Conservation (phyloP, 2,329 filamentous ascomycete genomes). For the Fusarium camptoceras region DNA sequence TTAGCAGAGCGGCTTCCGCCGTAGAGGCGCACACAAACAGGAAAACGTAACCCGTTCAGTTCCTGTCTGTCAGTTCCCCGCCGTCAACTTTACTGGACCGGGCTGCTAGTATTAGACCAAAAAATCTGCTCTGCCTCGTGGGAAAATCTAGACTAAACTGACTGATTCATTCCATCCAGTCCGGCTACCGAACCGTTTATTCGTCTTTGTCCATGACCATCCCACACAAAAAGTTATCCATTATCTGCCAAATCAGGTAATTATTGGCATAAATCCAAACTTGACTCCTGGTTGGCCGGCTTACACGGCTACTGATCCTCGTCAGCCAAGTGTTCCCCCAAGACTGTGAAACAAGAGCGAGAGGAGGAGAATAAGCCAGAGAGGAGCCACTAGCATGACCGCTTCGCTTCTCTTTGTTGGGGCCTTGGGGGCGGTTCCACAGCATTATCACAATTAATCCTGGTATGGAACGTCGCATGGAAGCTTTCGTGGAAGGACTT, state of each 20-base stretch:
- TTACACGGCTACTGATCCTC: conserved; percentile 30
- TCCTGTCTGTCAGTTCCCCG: neutral
- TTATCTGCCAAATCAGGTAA: conserved; percentile 22
- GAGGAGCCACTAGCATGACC: neutral
- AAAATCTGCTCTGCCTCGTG: neutral
- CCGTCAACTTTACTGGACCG: neutral
- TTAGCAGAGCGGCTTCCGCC: conserved; percentile 7
- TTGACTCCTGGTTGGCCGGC: conserved; percentile 13
- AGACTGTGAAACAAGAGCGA: conserved; percentile 22
- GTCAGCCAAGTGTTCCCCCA: conserved; percentile 24
- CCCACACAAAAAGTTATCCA: neutral
- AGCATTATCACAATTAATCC: conserved; percentile 12
- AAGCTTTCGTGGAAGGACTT: conserved; percentile 43
- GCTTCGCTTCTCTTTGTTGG: conserved; percentile 18
- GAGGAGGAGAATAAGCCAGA: neutral
- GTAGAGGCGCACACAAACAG: conserved; percentile 11
- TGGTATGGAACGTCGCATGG: conserved; percentile 43
- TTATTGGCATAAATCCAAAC: conserved; percentile 2
- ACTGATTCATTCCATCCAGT: conserved; percentile 39
- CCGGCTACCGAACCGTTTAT: conserved; percentile 28
- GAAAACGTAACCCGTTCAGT: conserved; percentile 17
- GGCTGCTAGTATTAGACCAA: neutral
- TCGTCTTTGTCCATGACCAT: conserved; percentile 28
- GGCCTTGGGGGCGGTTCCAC: conserved; percentile 25
- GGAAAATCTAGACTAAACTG: neutral